phyloP scores from a whole-genome alignment of 257 asterid species.

The Vinca minor region DNA sequence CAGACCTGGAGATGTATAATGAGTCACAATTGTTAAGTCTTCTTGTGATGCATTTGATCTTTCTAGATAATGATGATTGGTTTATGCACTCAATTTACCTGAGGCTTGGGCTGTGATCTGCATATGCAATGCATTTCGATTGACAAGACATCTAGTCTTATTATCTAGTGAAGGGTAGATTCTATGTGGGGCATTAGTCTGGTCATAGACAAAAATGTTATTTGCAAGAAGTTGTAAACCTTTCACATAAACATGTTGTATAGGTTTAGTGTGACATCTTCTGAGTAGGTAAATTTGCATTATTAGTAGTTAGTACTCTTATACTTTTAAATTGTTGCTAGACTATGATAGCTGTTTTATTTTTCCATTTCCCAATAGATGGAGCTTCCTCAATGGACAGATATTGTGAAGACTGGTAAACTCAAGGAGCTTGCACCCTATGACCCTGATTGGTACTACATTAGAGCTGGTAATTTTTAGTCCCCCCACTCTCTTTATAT shows the following conservation, averaged over 20 bases:
- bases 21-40: not conserved
- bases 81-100: not conserved
- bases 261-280: not conserved
- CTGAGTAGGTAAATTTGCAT: not conserved
- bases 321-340: not conserved
- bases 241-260: not conserved
- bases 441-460: no score
- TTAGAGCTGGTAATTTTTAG: constrained; percentile 66
- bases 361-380: constrained; percentile 28
- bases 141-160: not conserved
- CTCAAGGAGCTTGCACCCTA: constrained; percentile 88
- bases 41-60: not conserved
- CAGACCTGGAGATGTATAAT: not conserved
- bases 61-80: not conserved
- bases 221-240: not conserved
- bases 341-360: no score
- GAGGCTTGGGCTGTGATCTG: not conserved
- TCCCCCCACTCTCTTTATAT: not conserved
- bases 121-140: not conserved
- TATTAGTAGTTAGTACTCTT: not conserved
- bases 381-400: constrained; percentile 96
- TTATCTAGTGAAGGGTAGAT: not conserved
- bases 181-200: not conserved
- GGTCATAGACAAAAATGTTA: not conserved
- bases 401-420: constrained; percentile 78